phyloP scores from a whole-genome alignment of 1,284 basidiomycete genomes.

The Pseudozyma tsukubaensis region DNA sequence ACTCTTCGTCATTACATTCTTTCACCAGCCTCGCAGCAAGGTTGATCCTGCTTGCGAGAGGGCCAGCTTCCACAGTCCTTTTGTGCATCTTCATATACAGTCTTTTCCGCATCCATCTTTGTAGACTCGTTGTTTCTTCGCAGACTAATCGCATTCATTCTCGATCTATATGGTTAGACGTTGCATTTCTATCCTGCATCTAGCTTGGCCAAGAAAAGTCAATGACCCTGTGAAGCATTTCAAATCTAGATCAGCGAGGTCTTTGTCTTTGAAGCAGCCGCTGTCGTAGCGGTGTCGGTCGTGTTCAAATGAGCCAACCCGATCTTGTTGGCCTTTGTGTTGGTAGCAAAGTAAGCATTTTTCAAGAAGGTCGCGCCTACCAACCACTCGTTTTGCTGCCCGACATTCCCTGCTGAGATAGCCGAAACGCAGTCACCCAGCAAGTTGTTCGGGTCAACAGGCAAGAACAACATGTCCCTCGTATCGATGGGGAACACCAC shows the following conservation, averaged over 20 bases:
- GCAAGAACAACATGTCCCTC: constrained; percentile 77
- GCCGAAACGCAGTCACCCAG: constrained; percentile 80
- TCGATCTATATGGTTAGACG: too few species aligned
- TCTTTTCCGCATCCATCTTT: not conserved
- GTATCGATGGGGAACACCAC: constrained; percentile 72
- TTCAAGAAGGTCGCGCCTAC: constrained; percentile 69
- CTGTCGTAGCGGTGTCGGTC: constrained; percentile 10
- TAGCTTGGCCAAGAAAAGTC: too few species aligned
- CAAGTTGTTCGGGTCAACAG: constrained; percentile 75
- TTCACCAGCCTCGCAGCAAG: too few species aligned
- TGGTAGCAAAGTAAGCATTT: constrained; percentile 74
- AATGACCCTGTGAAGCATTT: too few species aligned
- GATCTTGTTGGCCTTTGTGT: constrained; percentile 77
- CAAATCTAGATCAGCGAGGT: not conserved
- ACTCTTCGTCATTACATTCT: not conserved
- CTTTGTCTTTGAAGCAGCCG: not conserved
- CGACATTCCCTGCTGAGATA: constrained; percentile 74
- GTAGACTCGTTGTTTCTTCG: not conserved
- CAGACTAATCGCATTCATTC: constrained; percentile 2
- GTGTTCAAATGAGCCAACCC: constrained; percentile 73
- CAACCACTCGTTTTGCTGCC: constrained; percentile 77
- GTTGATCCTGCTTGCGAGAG: constrained; percentile 10
- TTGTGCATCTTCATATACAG: not conserved
- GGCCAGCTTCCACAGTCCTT: too few species aligned
- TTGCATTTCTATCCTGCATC: too few species aligned